phyloP scores from a whole-genome alignment of 768 basidiomycete genomes.

The Floccularia luteovirens region DNA sequence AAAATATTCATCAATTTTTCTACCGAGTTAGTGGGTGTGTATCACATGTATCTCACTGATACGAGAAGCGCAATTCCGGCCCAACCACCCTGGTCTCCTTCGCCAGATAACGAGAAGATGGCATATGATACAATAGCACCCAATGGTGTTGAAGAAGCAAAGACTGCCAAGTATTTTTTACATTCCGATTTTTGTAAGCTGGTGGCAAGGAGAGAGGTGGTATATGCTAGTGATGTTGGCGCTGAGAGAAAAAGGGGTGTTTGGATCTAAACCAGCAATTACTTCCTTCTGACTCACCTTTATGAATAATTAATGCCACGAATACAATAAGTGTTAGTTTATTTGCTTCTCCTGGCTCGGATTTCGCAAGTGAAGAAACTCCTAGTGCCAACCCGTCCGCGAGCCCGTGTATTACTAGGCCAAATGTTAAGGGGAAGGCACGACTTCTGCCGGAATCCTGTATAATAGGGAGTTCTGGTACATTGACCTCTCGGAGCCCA shows the following conservation, averaged over 20 bases:
- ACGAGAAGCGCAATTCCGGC: slow-evolving; percentile 76
- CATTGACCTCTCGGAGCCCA: slow-evolving; percentile 3
- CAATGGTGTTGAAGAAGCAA: slow-evolving; percentile 79
- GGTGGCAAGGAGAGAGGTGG: slow-evolving; percentile 75
- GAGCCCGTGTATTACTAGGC: slow-evolving; percentile 79
- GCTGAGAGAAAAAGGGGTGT: slow-evolving; percentile 34
- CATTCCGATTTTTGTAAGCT: slow-evolving; percentile 63
- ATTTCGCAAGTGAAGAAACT: slow-evolving; percentile 48
- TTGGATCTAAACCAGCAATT: background rate
- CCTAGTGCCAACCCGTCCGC: slow-evolving; percentile 93
- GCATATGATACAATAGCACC: slow-evolving; percentile 75
- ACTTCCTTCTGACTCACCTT: slow-evolving; percentile 39
- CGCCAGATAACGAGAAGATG: slow-evolving; percentile 49
- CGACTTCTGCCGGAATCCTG: slow-evolving; percentile 21
- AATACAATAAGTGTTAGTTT: slow-evolving; percentile 80
- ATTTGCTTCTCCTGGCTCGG: slow-evolving; percentile 22
- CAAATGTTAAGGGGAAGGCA: slow-evolving; percentile 74
- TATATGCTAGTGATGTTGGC: slow-evolving; percentile 86
- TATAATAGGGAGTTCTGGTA: too few species aligned
- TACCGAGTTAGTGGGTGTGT: background rate
- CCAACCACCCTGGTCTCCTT: slow-evolving; percentile 39
- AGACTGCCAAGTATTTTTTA: slow-evolving; percentile 67
- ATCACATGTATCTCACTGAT: slow-evolving; percentile 50
- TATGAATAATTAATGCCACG: slow-evolving; percentile 86
- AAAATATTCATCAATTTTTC: background rate